Evolutionary conservation across 2,329 filamentous ascomycete genomes (phyloP).

Genomic region (Aspergillus arachidicola): DNA sequence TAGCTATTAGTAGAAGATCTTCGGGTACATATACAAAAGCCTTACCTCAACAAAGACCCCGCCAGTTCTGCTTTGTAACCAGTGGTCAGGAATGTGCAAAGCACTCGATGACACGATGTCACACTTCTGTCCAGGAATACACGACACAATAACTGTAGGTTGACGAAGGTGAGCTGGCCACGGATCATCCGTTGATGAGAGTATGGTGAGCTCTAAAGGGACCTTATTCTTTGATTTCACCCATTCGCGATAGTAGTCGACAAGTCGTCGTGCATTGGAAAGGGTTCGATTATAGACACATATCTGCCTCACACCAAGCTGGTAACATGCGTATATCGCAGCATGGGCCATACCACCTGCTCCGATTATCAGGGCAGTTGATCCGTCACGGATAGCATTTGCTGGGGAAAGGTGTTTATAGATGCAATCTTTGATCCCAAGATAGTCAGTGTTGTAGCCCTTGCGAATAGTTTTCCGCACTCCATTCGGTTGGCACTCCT

Average conservation of each 20-base stretch:
- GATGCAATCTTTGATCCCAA: not conserved
- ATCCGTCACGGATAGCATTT: not conserved
- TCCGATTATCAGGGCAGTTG: not conserved
- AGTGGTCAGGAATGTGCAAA: not conserved
- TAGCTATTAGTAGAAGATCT: not conserved
- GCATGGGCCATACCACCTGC: not conserved
- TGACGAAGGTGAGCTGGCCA: not conserved
- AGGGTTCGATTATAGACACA: not conserved
- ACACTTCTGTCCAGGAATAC: not conserved
- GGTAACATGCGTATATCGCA: not conserved
- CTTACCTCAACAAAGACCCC: not conserved
- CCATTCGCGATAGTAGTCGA: not conserved
- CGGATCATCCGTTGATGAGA: not conserved
- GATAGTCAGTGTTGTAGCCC: not conserved
- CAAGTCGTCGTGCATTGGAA: not conserved
- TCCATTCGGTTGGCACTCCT: not conserved
- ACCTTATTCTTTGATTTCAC: not conserved
- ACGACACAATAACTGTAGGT: not conserved
- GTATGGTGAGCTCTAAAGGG: not conserved
- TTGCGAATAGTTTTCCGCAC: not conserved
- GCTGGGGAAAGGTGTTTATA: not conserved
- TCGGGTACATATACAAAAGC: not conserved
- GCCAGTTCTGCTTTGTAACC: not conserved
- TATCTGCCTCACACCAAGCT: not conserved
- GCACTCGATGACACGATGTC: too few species aligned